Base-by-base conservation (phyloP, 306 rosid species). In the Castanea mollissima region DNA sequence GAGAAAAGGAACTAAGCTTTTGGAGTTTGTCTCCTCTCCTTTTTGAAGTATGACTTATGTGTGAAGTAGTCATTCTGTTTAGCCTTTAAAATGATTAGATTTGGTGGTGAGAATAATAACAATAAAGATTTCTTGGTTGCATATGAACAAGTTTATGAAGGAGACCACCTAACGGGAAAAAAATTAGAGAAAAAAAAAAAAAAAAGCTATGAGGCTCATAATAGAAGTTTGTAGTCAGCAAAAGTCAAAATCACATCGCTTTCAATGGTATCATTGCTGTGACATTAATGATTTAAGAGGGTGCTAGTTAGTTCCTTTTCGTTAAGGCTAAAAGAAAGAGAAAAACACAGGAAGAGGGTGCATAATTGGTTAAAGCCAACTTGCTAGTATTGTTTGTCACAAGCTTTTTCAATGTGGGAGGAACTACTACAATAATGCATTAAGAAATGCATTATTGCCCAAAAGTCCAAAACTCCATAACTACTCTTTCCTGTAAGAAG, bases 1-100 rank as follows among this genome's bases (percentile, higher is more conserved):
- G 80, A 82, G 75, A 27, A 1, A 2, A 13, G 59, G 9, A 76
- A 59, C 77, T 79, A 54, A 32, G 80, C 79, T 83, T 74, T 76
- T 59, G 21, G 74, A 55, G 11, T 41, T 44, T 72, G 62, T 82
- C 85, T 76, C 81, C 84, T 81, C 46, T 41, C 46, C 77, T 20
- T 76, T 12, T 73, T 70, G 57, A 78, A 57, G 79, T 71, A 75
- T 63, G 83, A 71, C 83, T 75, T 67, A 3, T 69, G 58, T 56
- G 73, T 75, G 35, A 16, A 69, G 52, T 34, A 65, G 23, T 7
- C 25, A 18, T 65, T 34, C 25, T 2, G 19, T 34, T 34, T 70
- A 34, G 52, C 75, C 80, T 82, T 67, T 76, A 29, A 59, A 46
- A 67, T 74, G 58, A 59, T 74, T 49, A 25, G 79, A 59, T 49